Conservation (phyloP, 495 filamentous ascomycete species). For the Letharia lupina region DNA sequence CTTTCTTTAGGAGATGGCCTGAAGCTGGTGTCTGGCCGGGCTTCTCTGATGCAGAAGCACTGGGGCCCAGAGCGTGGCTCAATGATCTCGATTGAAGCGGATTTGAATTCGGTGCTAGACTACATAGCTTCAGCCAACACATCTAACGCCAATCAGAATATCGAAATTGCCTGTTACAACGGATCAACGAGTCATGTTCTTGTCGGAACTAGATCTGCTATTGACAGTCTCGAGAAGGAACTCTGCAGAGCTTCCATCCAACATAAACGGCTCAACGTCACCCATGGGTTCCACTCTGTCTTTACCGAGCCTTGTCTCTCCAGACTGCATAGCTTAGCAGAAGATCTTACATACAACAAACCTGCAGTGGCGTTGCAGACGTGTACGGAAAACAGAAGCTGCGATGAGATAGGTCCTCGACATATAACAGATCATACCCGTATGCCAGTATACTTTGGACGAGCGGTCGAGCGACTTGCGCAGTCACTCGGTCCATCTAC, state of each 20-base stretch:
- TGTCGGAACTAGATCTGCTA: slow-evolving; percentile 29
- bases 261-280: slow-evolving; percentile 32
- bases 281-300: slow-evolving; percentile 42
- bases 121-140: slow-evolving; percentile 7
- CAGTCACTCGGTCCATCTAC: slow-evolving; percentile 15
- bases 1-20: slow-evolving; percentile 34
- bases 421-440: slow-evolving; percentile 31
- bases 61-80: slow-evolving; percentile 43
- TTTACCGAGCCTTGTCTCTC: slow-evolving; percentile 36
- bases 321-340: slow-evolving; percentile 25
- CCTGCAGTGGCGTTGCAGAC: slow-evolving; percentile 28
- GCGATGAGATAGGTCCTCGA: slow-evolving; percentile 8
- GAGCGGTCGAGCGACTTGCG: slow-evolving; percentile 32
- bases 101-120: slow-evolving; percentile 17
- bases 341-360: slow-evolving; percentile 25
- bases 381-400: slow-evolving; percentile 15
- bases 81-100: slow-evolving; percentile 37
- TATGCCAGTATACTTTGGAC: slow-evolving; percentile 35
- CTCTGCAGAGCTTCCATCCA: slow-evolving; percentile 17
- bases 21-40: slow-evolving; percentile 36
- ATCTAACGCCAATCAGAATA: not conserved
- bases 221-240: slow-evolving; percentile 4
- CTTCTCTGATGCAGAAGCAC: slow-evolving; percentile 33
- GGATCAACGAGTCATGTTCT: slow-evolving; percentile 39
- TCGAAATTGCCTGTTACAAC: slow-evolving; percentile 44